phyloP scores from a whole-genome alignment of 495 filamentous ascomycete genomes.

The Aeminium ludgeri region DNA sequence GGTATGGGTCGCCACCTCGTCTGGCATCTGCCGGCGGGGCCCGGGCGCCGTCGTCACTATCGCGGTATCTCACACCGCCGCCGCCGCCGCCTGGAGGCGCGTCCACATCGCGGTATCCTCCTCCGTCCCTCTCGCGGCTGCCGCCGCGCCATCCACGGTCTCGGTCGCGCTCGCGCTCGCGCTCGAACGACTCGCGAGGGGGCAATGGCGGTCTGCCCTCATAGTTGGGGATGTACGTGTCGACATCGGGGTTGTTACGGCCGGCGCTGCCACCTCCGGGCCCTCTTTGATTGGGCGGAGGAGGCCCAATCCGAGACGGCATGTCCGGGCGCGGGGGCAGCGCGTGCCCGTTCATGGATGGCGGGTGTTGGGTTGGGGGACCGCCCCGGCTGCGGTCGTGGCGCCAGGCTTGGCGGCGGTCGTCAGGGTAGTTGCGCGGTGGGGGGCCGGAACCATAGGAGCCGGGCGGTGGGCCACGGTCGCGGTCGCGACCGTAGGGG shows the following conservation, averaged over 20 bases:
- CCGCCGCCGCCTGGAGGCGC: neutral
- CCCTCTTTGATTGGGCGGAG: conserved; percentile 6
- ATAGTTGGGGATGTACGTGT: conserved; percentile 24
- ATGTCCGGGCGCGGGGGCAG: conserved; percentile 1
- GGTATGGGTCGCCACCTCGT: too few relatives aligned
- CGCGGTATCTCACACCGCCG: neutral
- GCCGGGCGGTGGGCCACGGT: conserved; percentile 13
- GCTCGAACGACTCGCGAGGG: conserved; percentile 3
- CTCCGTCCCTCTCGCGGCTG: neutral
- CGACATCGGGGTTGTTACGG: conserved; percentile 6
- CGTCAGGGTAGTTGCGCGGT: conserved; percentile 16
- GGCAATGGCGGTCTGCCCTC: neutral
- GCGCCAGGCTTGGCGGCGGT: conserved; percentile 7
- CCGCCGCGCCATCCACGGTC: neutral
- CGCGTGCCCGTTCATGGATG: conserved; percentile 8
- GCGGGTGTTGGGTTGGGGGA: conserved; percentile 3
- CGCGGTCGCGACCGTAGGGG: conserved; percentile 2
- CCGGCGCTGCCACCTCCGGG: neutral
- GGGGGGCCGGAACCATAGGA: too few relatives aligned
- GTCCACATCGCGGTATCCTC: neutral
- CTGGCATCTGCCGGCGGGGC: too few relatives aligned
- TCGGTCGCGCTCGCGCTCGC: conserved; percentile 2
- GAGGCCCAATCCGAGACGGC: conserved; percentile 6
- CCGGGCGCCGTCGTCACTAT: too few relatives aligned
- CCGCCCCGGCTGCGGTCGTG: conserved; percentile 1